Evolutionary conservation across 2,329 filamentous ascomycete genomes (phyloP), one percentile per base, ranked within the genome.

Genomic region (Keithomyces neogunnii): DNA sequence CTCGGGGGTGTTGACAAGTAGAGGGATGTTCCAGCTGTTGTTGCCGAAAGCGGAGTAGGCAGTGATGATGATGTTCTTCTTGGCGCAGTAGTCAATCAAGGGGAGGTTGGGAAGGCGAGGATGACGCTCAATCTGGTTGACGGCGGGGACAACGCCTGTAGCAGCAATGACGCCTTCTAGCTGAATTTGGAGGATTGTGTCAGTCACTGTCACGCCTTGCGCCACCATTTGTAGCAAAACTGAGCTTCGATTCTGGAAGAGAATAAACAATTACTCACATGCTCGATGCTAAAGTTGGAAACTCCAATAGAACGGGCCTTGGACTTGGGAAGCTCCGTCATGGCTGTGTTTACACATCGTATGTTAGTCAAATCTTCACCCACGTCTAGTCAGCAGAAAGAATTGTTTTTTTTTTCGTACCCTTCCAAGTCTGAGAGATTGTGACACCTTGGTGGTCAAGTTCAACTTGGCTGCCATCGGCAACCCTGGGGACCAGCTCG

Each of bases 91-190:
- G 51, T 77, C 71, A 59, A 84, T 67, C 38, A 86, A 75, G 32
- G 75, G 72, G 48, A 74, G 76, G 53, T 70, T 64, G 57, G 79
- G 79, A 65, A 82, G 74, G 63, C 81, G 81, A 40, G 82, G 82
- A 70, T 86, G 82, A 36, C 84, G 77, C 68, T 87, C 84, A 62
- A 85, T 69, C 67, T 88, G 84, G 76, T 87, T 86, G 56, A 81
- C 81, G 46, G 82, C 83, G 51, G 73, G 73, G 61, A 71, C 63
- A 67, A 78, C 78, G 60, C 80, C 79, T 58, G 76, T 78, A 51
- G 72, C 80, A 39, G 75, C 72, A 65, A 81, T 74, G 59, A 84
- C 62, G 47, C 72, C 70, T 60, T 84, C 73, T 59, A 84, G 67
- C 69, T 65, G 47, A 66, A 5, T 9, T 8, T 3, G 40, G 28